Evolutionary conservation across 441 rosid species (phyloP).

Genomic region (Syzygium syzygioides): DNA sequence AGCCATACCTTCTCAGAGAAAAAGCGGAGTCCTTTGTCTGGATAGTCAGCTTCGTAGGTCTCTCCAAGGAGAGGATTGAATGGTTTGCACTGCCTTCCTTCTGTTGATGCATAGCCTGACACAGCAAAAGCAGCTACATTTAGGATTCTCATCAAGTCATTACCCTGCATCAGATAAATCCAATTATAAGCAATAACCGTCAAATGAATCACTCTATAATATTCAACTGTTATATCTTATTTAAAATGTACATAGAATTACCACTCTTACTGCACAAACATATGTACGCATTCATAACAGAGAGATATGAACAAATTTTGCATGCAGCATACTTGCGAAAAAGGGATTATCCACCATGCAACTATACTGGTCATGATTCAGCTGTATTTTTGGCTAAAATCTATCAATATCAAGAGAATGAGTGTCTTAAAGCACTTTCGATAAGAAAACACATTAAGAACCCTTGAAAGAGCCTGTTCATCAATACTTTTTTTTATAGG

Average conservation of each 20-base stretch:
- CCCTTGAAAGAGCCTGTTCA: not conserved
- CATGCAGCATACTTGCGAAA: not conserved
- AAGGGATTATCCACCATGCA: not conserved
- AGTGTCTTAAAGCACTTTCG: not conserved
- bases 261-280: not conserved
- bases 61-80: conserved; percentile 96
- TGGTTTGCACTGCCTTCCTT: conserved; percentile 97
- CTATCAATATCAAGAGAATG: not conserved
- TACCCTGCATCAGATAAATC: conserved; percentile 51
- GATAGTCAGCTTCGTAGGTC: conserved; percentile 94
- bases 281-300: not conserved
- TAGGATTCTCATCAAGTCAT: conserved; percentile 90
- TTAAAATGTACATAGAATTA: not conserved
- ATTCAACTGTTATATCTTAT: not conserved
- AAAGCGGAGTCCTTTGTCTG: conserved; percentile 92
- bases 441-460: not conserved
- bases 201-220: not conserved
- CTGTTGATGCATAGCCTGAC: conserved; percentile 97
- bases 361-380: not conserved
- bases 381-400: not conserved
- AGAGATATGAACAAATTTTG: not conserved
- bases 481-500: not conserved
- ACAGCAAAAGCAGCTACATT: conserved; percentile 96
- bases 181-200: not conserved
- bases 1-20: conserved; percentile 77